Percentiles rank a stretch among this genome's conserved stretches.
phyloP scores from a whole-genome alignment of 2,329 filamentous ascomycete species.

The Trichoderma semiorbis region DNA sequence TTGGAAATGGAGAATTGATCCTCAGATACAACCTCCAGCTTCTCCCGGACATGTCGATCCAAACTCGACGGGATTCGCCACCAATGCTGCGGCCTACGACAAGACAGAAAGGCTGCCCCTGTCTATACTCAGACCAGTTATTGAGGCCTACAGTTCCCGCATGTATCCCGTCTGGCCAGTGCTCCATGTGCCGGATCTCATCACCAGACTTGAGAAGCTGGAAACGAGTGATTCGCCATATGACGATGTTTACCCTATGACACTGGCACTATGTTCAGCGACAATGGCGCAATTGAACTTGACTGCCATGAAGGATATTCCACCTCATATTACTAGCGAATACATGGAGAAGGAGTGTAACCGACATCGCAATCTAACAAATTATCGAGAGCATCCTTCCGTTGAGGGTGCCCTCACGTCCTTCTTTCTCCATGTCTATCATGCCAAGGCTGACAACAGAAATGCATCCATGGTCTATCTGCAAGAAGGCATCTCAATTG shows the following conservation, averaged over 20 bases:
- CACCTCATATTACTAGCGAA: not conserved
- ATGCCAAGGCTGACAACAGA: constrained; percentile 13
- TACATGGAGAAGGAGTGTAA: constrained; percentile 16
- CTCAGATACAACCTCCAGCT: not conserved
- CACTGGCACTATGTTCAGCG: constrained; percentile 7
- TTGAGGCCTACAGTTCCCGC: constrained; percentile 9
- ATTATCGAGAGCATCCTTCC: constrained; percentile 13
- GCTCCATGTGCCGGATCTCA: not conserved
- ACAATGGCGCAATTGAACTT: constrained; percentile 16
- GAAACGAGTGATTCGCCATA: not conserved
- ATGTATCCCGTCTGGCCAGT: constrained; percentile 17
- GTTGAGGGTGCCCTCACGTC: constrained; percentile 9
- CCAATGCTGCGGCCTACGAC: not conserved
- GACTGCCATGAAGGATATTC: not conserved
- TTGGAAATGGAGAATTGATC: constrained; percentile 11
- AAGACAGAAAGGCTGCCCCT: not conserved
- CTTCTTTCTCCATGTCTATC: constrained; percentile 17
- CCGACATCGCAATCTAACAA: not conserved
- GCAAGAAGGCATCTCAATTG: constrained; percentile 15
- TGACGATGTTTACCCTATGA: constrained; percentile 5
- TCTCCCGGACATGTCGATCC: not conserved
- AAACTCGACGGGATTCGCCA: not conserved
- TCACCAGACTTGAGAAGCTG: not conserved
- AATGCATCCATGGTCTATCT: constrained; percentile 15
- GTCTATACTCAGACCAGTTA: not conserved